Percentiles rank a stretch among this genome's conserved stretches.
phyloP scores from a whole-genome alignment of 352 stramenopile genomes.

The Blastocystis sp. region DNA sequence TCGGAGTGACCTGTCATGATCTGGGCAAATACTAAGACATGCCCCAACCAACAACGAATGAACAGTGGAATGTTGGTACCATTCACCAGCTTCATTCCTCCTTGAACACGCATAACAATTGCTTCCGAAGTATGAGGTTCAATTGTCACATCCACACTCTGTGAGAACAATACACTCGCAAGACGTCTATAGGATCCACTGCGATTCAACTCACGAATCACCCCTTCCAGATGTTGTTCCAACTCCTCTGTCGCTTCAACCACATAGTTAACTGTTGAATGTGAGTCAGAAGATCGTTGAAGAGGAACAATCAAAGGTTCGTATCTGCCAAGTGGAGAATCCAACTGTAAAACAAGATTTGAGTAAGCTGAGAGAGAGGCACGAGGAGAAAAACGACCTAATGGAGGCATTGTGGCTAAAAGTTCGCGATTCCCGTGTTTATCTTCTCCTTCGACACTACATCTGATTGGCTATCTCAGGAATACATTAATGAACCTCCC shows the following conservation, averaged over 20 bases:
- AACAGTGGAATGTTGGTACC: slow-evolving; percentile 11
- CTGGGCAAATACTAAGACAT: not conserved
- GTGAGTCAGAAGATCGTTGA: not conserved
- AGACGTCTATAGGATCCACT: not conserved
- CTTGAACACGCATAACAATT: not conserved
- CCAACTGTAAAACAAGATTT: not conserved
- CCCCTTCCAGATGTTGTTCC: not conserved
- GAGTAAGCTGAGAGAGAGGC: not conserved
- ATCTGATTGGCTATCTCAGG: not conserved
- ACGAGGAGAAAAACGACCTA: not conserved
- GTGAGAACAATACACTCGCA: not conserved
- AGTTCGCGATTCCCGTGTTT: not conserved
- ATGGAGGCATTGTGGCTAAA: not conserved
- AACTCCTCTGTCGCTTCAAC: slow-evolving; percentile 4
- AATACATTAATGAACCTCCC: not conserved
- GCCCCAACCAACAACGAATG: not conserved
- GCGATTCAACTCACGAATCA: not conserved
- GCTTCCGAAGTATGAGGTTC: not conserved
- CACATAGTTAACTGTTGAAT: slow-evolving; percentile 17
- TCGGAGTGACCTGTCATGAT: not conserved
- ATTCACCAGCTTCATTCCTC: slow-evolving; percentile 10
- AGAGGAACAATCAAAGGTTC: not conserved
- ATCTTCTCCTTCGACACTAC: slow-evolving; percentile 41
- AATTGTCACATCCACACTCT: slow-evolving; percentile 3
- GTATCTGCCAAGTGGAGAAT: not conserved